Percentiles rank a stretch among this genome's conserved stretches.
phyloP scores from a whole-genome alignment of 169 alveolate species.

The Eimeria praecox region DNA sequence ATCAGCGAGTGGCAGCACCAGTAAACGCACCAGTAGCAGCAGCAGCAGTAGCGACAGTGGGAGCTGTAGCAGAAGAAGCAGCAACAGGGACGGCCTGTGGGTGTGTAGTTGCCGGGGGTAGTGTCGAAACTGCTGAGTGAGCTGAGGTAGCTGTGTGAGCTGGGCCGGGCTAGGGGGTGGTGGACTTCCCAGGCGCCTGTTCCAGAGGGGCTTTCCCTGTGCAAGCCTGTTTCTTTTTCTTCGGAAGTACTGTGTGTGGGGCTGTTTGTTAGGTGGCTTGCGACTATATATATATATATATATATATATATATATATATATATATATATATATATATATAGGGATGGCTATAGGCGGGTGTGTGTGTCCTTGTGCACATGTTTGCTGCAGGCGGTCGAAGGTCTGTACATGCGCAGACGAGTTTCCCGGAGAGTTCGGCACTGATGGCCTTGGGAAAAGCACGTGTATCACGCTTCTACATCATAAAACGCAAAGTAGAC shows the following conservation, averaged over 20 bases:
- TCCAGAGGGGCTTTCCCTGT: neutral
- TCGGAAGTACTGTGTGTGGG: neutral
- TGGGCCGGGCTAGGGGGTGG: neutral
- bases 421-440: slow-evolving; percentile 24
- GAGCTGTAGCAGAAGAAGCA: neutral
- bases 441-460: neutral
- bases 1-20: neutral
- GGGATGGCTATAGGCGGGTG: neutral
- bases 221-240: neutral
- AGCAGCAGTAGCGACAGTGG: neutral
- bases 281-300: no score
- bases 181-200: neutral
- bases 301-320: no score
- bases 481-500: neutral
- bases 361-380: neutral
- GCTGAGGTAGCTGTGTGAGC: no score
- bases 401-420: slow-evolving; percentile 20
- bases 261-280: neutral
- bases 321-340: no score
- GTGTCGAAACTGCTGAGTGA: neutral
- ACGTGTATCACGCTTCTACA: neutral
- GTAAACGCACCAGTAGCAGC: neutral
- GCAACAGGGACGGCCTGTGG: neutral
- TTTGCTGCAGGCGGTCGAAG: slow-evolving; percentile 4
- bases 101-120: neutral